phyloP scores from a whole-genome alignment of 495 filamentous ascomycete genomes.

The Penicillium flavigenum region DNA sequence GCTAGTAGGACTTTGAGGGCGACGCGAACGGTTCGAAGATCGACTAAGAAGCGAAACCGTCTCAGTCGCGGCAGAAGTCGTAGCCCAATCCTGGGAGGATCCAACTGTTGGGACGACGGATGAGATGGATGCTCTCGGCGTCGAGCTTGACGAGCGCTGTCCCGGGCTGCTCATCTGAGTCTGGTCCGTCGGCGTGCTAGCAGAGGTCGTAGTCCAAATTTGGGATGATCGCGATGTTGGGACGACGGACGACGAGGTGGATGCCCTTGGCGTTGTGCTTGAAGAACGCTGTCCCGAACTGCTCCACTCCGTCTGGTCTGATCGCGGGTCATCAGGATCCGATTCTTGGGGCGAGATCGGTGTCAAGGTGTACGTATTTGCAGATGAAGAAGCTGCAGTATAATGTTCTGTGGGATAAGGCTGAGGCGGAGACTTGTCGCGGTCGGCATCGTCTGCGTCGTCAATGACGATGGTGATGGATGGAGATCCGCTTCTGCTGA shows the following conservation, averaged over 20 bases:
- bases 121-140: constrained; percentile 1
- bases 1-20: not conserved
- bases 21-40: not conserved
- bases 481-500: constrained; percentile 29
- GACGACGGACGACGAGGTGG: not conserved
- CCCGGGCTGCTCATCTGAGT: not conserved
- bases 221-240: not conserved
- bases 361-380: not conserved
- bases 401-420: constrained; percentile 13
- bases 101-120: not conserved
- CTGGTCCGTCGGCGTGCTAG: not conserved
- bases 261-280: constrained; percentile 5
- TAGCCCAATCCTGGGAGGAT: constrained; percentile 22
- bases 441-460: constrained; percentile 9
- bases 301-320: not conserved
- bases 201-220: not conserved
- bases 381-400: constrained; percentile 6
- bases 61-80: constrained; percentile 7
- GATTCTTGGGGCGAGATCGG: not conserved
- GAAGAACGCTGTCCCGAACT: not conserved
- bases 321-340: not conserved
- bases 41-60: constrained; percentile 7
- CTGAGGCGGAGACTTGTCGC: constrained; percentile 1
- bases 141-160: not conserved
- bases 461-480: constrained; percentile 27